Base-by-base conservation (phyloP, 2,329 filamentous ascomycete species). In the Metarhizium brunneum region DNA sequence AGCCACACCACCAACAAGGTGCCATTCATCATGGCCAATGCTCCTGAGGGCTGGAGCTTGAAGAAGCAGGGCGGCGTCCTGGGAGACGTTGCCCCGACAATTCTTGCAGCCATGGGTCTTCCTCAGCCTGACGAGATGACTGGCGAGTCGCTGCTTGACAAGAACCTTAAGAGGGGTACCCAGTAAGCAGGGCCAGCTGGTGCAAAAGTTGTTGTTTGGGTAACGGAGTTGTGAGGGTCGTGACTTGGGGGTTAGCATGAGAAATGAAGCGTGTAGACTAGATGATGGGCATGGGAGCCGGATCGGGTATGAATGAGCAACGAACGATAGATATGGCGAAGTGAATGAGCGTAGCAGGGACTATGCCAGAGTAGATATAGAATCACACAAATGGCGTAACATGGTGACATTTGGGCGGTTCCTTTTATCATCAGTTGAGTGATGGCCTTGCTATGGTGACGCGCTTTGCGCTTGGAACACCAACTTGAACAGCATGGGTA, bases 1-100 rank as follows among this genome's bases (percentile, higher is more conserved):
- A 92, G 89, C 53, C 94, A 99, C 80, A 99, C 94, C 49, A 92
- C 88, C 63, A 99, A 99, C 82, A 94, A 94, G 63, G 94, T 99
- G 54, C 94, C 94, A 10, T 92, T 99, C 70, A 84, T 97, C 73
- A 96, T 99, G 92, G 90, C 92, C 70, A 99, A 97, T 71, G 92
- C 92, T 8, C 94, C 94, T 45, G 82, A 88, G 68, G 88, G 89
- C 64, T 96, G 88, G 86, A 90, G 84, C 65, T 77, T 99, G 66
- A 86, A 90, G 79, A 87, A 91, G 76, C 79, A 83, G 56, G 85
- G 86, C 58, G 92, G 91, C 67, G 94, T 99, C n/a, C 80, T 99
- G 25, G 94, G 94, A 58, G 94, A 99, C 68, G 94, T 99, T 38
- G 94, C 94, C 7, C 94, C 94, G n/a, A 99, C 94, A 16, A 72